Evolutionary conservation across 2,329 filamentous ascomycete genomes (phyloP), one percentile per base, ranked within the genome.

Genomic region (Bipolaris gigantea): DNA sequence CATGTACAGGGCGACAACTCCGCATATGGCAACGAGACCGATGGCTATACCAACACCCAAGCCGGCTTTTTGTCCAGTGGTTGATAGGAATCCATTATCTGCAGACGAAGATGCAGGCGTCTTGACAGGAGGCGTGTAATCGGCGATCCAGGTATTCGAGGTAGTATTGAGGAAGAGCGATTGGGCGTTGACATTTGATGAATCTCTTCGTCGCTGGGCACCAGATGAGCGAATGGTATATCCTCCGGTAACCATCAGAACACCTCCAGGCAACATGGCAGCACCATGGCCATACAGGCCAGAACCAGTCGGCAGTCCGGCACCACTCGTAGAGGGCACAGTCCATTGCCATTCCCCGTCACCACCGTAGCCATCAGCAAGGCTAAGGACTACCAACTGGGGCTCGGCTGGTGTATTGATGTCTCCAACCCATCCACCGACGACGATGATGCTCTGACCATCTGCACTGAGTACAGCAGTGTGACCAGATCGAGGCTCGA

Each of bases 351-450:
- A 93, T 30, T 84, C 79, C 27, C 76, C 77, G 49, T 67, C 62
- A 11, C 79, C 79, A 8, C 87, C 89, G 67, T 90, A 94, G 4
- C 86, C 86, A 56, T 87, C 82, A 6, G 88, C 90, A 53, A 97
- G 80, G 53, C 90, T 80, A 3, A 97, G 77, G 3, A 97, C 76
- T 0, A 85, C 89, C 23, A 97, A 79, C 69, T 96, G 91, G 1
- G 94, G 94, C 27, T 86, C 80, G 0, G 94, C 94, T 1, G 92
- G 83, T 30, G 86, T 88, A 8, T 78, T 81, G 0, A 89, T 80
- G 66, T 95, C 86, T 3, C 92, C 93, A 4, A 97, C 91, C 94
- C 94, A 99, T 1, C 94, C 94, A 18, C 94, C 94, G 55, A 92
- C 81, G 1, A 99, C 77, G 36, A 96, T 78, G 8, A 97, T 79